Conservation (phyloP, 805 yeast genomes). For the Suhomyces sp. region DNA sequence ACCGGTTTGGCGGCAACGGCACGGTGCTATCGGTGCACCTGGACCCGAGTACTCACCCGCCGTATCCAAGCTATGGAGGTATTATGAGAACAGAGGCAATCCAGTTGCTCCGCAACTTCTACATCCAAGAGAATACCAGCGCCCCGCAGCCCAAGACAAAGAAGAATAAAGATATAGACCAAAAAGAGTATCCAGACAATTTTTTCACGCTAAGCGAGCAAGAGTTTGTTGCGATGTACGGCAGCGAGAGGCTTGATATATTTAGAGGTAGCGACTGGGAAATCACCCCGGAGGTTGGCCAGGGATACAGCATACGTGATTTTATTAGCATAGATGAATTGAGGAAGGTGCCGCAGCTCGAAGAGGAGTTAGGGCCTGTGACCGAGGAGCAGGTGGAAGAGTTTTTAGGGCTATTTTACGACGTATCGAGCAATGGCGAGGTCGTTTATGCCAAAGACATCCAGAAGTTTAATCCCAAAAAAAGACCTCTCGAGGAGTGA, state of each 20-base stretch:
- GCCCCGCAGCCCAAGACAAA: slow-evolving; percentile 83
- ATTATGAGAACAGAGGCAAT: slow-evolving; percentile 79
- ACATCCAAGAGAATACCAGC: slow-evolving; percentile 76
- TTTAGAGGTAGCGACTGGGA: slow-evolving; percentile 17
- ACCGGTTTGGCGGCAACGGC: slow-evolving; percentile 95
- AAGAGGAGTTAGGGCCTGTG: slow-evolving; percentile 14
- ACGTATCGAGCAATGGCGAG: slow-evolving; percentile 19
- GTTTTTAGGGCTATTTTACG: slow-evolving; percentile 26
- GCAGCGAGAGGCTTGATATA: slow-evolving; percentile 26
- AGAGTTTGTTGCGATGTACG: slow-evolving; percentile 53
- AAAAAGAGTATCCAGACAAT: slow-evolving; percentile 53
- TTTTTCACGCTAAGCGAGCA: slow-evolving; percentile 51
- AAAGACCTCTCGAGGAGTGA: slow-evolving; percentile 7
- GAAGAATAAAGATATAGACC: slow-evolving; percentile 59
- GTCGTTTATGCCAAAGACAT: slow-evolving; percentile 22
- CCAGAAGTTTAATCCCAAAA: slow-evolving; percentile 14
- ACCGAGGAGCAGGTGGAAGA: slow-evolving; percentile 16
- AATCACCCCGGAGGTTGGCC: slow-evolving; percentile 21
- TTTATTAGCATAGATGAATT: slow-evolving; percentile 4
- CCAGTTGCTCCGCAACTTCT: slow-evolving; percentile 74
- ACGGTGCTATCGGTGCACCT: slow-evolving; percentile 59
- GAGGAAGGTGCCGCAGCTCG: slow-evolving; percentile 10
- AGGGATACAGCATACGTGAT: slow-evolving; percentile 20
- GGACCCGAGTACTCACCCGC: slow-evolving; percentile 18
- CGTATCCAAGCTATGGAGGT: slow-evolving; percentile 70